A percentile compares a stretch with the other conserved stretches of the same genome.
phyloP scores from a whole-genome alignment of 805 yeast genomes.

The Hanseniaspora valbyensis region DNA sequence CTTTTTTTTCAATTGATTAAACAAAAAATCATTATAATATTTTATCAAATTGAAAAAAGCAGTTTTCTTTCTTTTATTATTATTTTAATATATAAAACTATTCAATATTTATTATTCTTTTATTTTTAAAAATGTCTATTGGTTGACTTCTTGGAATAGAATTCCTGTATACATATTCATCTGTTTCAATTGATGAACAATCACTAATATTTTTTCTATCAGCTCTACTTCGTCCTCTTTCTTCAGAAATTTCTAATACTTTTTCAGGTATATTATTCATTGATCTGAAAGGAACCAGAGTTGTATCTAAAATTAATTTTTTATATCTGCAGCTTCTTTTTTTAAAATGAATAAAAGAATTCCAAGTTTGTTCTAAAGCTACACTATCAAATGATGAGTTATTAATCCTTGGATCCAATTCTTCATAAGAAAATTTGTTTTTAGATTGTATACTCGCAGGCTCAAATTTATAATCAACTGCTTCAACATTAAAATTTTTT shows the following conservation, averaged over 20 bases:
- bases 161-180: neutral
- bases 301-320: too few relatives aligned
- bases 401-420: conserved; percentile 10
- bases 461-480: neutral
- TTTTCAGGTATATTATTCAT: too few relatives aligned
- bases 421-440: neutral
- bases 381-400: conserved; percentile 3
- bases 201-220: neutral
- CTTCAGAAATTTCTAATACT: too few relatives aligned
- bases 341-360: conserved; percentile 1
- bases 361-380: conserved; percentile 6
- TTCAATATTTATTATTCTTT: neutral
- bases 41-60: neutral
- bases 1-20: too few relatives aligned
- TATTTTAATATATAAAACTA: too few relatives aligned
- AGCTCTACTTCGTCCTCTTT: neutral
- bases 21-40: too few relatives aligned
- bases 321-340: neutral
- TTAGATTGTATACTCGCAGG: neutral
- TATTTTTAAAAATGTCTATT: neutral
- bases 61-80: neutral
- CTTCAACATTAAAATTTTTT: neutral
- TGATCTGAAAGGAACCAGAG: too few relatives aligned
- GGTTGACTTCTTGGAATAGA: neutral
- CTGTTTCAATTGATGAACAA: neutral